These are phyloP conservation scores for Raddia distichophylla DNA, from an alignment of 176 grass and related monocot species.

Conservation along the genomic window DNA sequence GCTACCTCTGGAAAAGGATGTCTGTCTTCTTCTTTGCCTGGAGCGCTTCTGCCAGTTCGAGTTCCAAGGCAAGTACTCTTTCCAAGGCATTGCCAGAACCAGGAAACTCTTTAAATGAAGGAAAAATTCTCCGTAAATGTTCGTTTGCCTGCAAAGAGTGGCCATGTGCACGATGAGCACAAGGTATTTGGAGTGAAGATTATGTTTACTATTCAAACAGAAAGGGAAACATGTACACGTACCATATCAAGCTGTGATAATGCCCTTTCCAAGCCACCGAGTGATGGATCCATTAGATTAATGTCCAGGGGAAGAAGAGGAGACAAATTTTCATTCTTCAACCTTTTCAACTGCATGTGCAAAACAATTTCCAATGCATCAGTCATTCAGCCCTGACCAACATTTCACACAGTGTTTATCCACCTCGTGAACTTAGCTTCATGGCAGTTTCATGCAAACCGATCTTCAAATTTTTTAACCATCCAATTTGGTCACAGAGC, in stretches of 20 bases:
- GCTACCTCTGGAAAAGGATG: slow-evolving; percentile 80
- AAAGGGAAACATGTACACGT: slow-evolving; percentile 31
- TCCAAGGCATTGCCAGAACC: slow-evolving; percentile 86
- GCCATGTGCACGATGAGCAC: slow-evolving; percentile 18
- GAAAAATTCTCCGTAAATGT: slow-evolving; percentile 76
- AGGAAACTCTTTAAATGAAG: slow-evolving; percentile 89
- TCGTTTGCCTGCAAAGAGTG: slow-evolving; percentile 78
- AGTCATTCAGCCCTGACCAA: slow-evolving; percentile 11
- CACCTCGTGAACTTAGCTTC: no score
- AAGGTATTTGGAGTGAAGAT: neutral
- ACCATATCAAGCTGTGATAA: slow-evolving; percentile 94
- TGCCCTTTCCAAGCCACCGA: slow-evolving; percentile 73
- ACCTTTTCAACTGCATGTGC: slow-evolving; percentile 75
- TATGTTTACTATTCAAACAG: slow-evolving; percentile 24
- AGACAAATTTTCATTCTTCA: slow-evolving; percentile 78
- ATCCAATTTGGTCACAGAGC: neutral
- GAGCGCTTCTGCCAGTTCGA: slow-evolving; percentile 89
- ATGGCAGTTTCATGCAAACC: neutral
- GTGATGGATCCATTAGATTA: slow-evolving; percentile 67
- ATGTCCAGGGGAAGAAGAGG: slow-evolving; percentile 68
- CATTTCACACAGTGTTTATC: neutral
- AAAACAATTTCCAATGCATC: slow-evolving; percentile 37
- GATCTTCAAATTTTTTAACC: slow-evolving; percentile 11
- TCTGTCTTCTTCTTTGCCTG: slow-evolving; percentile 78
- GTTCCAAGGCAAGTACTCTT: slow-evolving; percentile 94